Evolutionary conservation across 1,284 basidiomycete genomes (phyloP), one percentile per base, ranked within the genome.

Genomic region (Pseudozyma sp.): DNA sequence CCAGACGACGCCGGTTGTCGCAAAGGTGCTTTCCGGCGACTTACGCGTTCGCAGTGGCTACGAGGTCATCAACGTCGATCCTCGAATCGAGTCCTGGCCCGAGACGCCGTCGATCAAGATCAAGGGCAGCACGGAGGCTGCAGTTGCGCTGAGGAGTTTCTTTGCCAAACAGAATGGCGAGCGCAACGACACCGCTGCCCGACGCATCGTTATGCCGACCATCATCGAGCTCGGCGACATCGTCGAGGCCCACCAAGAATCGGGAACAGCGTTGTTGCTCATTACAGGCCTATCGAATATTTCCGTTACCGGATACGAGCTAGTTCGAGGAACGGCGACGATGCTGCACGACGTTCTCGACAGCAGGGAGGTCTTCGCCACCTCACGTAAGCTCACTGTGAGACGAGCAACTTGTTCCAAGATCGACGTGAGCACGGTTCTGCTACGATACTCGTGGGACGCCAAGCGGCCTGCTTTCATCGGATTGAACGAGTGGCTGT

Each of bases 31-130:
- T 8, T 68, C 67, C 3, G 17, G 13, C n/a, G 43, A 52, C 44
- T 68, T 68, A 5, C 47, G 55, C n/a, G 51, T 68, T 7, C 46
- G 67, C 2, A 63, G 33, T 45, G 67, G 60, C 3, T 63, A 59
- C 33, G 60, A 63, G n/a, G 37, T 48, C 8, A 59, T 68, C 24
- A 47, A 44, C 37, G 31, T 19, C 4, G 39, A 14, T 19, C 10
- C 24, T 29, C 30, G 24, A 39, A 29, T 5, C 48, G 4, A 4
- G 9, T 31, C 24, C n/a, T 4, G 29, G 24, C 14, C 14, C n/a
- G 17, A 17, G 16, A n/a, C 37, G 11, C 19, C 29, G 31, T 16
- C 17, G 8, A 14, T 24, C 24, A 24, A 24, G 8, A 29, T 51
- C 29, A 11, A 13, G 4, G 17, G 44, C 5, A 14, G 31, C 42